Percentiles rank a stretch among this genome's conserved stretches.
phyloP scores from a whole-genome alignment of 495 filamentous ascomycete genomes.

The Sordaria brevicollis region DNA sequence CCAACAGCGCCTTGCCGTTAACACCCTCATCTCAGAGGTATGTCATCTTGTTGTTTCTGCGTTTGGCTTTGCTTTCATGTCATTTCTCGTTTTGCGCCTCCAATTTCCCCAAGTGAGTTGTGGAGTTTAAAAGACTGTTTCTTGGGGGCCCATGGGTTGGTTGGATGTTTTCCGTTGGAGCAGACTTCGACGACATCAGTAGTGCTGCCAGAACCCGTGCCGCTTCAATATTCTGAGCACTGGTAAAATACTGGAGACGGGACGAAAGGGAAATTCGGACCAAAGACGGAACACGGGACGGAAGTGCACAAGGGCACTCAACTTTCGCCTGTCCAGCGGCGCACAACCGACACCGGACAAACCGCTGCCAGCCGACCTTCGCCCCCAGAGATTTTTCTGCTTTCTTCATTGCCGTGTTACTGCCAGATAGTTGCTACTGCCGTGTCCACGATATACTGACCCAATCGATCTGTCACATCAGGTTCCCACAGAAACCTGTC shows the following conservation, averaged over 20 bases:
- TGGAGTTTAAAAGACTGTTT: neutral
- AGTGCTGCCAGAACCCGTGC: neutral
- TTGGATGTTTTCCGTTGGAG: neutral
- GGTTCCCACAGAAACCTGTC: constrained; percentile 28
- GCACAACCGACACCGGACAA: constrained; percentile 3
- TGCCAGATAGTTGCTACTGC: constrained; percentile 14
- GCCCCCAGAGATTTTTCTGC: constrained; percentile 6
- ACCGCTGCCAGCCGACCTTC: constrained; percentile 7
- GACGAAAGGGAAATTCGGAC: neutral
- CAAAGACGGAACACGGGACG: neutral
- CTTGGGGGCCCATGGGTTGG: neutral
- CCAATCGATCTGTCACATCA: constrained; percentile 18
- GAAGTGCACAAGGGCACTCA: neutral
- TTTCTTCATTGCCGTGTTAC: constrained; percentile 24
- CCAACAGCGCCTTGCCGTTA: constrained; percentile 17
- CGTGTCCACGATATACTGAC: constrained; percentile 28
- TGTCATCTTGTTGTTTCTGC: neutral
- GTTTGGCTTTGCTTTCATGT: neutral
- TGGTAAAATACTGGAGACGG: neutral
- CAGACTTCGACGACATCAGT: neutral
- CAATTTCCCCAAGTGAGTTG: neutral
- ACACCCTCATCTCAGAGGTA: constrained; percentile 9
- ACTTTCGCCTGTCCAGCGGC: neutral
- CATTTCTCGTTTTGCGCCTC: neutral
- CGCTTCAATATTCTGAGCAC: neutral